Evolutionary conservation across 371 early-diverging fungal genomes (phyloP), one percentile per base, ranked within the genome.

Genomic region (Mucor saturninus): DNA sequence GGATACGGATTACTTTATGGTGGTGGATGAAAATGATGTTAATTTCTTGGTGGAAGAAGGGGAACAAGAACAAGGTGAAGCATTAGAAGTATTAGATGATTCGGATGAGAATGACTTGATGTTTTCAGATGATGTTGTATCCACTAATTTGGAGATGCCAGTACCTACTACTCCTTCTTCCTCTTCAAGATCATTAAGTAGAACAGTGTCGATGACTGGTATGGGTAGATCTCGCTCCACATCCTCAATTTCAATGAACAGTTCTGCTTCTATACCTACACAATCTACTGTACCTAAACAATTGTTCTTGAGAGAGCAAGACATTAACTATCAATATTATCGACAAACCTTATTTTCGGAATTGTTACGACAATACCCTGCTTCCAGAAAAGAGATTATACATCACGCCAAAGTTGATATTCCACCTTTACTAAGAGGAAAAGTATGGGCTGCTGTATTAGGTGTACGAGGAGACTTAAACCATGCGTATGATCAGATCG

Each of bases 401-500:
- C 79, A 83, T 48, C 93, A 92, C 65, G 87, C 91, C 11, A 84
- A 86, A 58, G 76, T 83, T 1, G 94, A 91, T 68, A 88, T 93
- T 28, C 93, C 94, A 6, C 89, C 91, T 0, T 49, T 89, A 13
- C 53, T 92, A 48, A 81, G 94, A 2, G 91, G 90, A 5, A 80
- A 78, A 64, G 74, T 94, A 11, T 95, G 95, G 95, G 90, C 92
- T 4, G 88, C 90, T 7, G 75, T 95, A 11, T 68, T 94, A 4
- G 89, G 86, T 0, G 84, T 94, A 3, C 62, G 64, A 6, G 90
- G 90, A 2, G 85, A 90, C 51, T 67, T 86, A 28, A 74, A 86
- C n/a, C 61, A 76, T 35, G 66, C 71, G 8, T 94, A 90, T 66
- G 73, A 82, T 15, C 59, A 68, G 5, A 77, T 85, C 45, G 87